A percentile compares a stretch with the other conserved stretches of the same genome.
phyloP scores from a whole-genome alignment of 306 rosid genomes.

The Biancaea sappan region DNA sequence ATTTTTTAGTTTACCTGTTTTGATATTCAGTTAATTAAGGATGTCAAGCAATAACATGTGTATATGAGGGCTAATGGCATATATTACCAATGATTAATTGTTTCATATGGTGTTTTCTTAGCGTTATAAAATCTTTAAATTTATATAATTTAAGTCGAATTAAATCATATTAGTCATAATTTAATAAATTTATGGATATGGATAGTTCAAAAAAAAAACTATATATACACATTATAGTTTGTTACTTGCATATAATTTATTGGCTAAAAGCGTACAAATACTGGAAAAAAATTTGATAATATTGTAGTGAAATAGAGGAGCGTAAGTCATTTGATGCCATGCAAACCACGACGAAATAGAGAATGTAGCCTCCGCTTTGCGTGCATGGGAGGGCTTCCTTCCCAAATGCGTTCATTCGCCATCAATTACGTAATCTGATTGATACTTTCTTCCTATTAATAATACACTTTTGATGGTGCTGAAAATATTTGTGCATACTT shows the following conservation, averaged over 20 bases:
- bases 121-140: no score
- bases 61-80: no score
- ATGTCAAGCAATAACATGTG: conserved; percentile 32
- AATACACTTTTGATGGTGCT: background rate
- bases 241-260: background rate
- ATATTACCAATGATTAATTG: no score
- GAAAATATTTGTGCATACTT: no score
- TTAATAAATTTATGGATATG: no score
- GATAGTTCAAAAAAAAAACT: no score
- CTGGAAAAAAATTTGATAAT: background rate
- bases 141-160: no score
- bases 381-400: conserved; percentile 69
- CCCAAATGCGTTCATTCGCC: conserved; percentile 44
- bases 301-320: conserved; percentile 46
- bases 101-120: no score
- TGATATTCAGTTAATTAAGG: conserved; percentile 37
- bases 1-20: conserved; percentile 46
- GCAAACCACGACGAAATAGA: conserved; percentile 56
- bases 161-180: no score
- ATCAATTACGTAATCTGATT: conserved; percentile 47
- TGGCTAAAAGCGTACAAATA: background rate
- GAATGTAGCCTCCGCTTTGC: conserved; percentile 46
- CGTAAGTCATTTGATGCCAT: conserved; percentile 51
- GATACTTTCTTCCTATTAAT: conserved; percentile 29
- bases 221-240: no score